phyloP scores from a whole-genome alignment of 1,284 basidiomycete genomes.

The Malassezia caprae region DNA sequence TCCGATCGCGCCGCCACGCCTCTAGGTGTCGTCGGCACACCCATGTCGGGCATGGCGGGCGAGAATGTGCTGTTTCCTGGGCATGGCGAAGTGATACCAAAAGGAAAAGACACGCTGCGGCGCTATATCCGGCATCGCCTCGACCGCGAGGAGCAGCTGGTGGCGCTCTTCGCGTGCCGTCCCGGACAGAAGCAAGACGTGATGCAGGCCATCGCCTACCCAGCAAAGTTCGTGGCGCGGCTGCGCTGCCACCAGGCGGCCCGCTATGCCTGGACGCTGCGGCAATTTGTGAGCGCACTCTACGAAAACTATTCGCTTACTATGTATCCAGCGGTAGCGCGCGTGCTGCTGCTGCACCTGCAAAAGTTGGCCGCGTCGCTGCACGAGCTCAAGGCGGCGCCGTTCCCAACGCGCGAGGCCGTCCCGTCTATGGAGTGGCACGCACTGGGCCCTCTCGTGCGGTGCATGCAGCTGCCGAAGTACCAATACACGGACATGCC shows the following conservation, averaged over 20 bases:
- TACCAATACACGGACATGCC: neutral
- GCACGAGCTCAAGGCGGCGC: neutral
- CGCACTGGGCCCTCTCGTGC: neutral
- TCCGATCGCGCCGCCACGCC: slow-evolving; percentile 15
- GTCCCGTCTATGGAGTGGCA: slow-evolving; percentile 2
- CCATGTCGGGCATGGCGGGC: slow-evolving; percentile 14
- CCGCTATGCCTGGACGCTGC: slow-evolving; percentile 29
- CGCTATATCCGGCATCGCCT: slow-evolving; percentile 72
- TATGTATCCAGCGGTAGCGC: slow-evolving; percentile 64
- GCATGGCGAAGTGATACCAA: slow-evolving; percentile 67
- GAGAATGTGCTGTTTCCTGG: slow-evolving; percentile 62
- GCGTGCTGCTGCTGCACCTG: slow-evolving; percentile 63
- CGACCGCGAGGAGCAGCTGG: slow-evolving; percentile 69
- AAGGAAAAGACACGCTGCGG: slow-evolving; percentile 56
- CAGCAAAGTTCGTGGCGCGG: slow-evolving; percentile 17
- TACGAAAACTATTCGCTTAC: slow-evolving; percentile 59
- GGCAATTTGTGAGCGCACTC: slow-evolving; percentile 49
- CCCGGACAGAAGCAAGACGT: slow-evolving; percentile 23
- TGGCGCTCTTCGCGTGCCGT: slow-evolving; percentile 54
- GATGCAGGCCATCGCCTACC: slow-evolving; percentile 58
- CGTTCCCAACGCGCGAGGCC: slow-evolving; percentile 1
- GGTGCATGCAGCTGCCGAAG: slow-evolving; percentile 1
- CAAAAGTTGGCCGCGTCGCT: slow-evolving; percentile 54
- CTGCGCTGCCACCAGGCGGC: slow-evolving; percentile 7
- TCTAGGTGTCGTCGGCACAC: slow-evolving; percentile 29